Base-by-base conservation (phyloP, 768 basidiomycete genomes). In the Phaeotremella skinneri region DNA sequence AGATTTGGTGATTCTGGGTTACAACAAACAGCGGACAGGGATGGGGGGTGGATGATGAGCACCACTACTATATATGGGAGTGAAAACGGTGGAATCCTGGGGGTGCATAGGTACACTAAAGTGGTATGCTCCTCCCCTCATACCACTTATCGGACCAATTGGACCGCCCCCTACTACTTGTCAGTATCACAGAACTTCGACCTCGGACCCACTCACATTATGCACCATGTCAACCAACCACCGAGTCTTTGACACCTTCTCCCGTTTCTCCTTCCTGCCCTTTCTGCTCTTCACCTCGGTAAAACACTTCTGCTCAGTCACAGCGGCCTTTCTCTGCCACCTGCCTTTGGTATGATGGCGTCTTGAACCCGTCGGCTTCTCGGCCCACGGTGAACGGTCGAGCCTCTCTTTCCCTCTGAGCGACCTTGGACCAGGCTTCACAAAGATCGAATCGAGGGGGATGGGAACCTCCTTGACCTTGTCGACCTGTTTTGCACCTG, bases 161-260 rank as follows among this genome's bases (percentile, higher is more conserved):
- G 55, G 43, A 57, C 48, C 11, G 61, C 61, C 26, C 56, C 61
- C 61, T 62, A 56, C 48, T 20, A 34, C 29, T 23, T 32, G 34
- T 56, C 29, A 59, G 39, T 43, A 47, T 41, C 48, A 52, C 45
- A 32, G 25, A 11, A 9, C 20, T 27, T 21, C 42, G 52, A 43
- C 32, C 43, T 2, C 29, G 49, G 34, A 20, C 6, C 37, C 26
- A 62, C 61, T 62, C 52, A 62, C 61, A 50, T 62, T 50, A 47
- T 62, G 61, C 14, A 62, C 29, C 49, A 52, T 45, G 26, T 62
- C 61, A 39, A 57, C 26, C 25, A 62, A 17, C 42, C 39, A 52
- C 27, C 53, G 39, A 16, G 26, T 29, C 37, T 48, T 48, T 25
- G 27, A 13, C 48, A 42, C n/a, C 34, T 41, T 14, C 54, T 51